These are phyloP conservation scores for Eucalyptus sp. DNA, from an alignment of 345 rosid genomes.

Conservation along the genomic window DNA sequence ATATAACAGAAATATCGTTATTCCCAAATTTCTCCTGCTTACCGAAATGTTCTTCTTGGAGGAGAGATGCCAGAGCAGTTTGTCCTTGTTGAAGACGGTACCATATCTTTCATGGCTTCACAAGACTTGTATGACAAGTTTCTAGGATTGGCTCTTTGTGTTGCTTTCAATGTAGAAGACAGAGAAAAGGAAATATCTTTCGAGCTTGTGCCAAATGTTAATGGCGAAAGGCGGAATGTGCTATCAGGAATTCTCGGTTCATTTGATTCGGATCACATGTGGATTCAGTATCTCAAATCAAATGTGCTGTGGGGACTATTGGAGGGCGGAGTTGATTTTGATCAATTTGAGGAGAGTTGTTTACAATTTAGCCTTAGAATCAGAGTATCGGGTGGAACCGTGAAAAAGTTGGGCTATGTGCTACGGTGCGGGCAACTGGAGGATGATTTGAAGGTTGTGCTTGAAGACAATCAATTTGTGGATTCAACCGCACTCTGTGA, in stretches of 20 bases:
- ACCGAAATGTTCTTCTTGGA: background rate
- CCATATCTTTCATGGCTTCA: background rate
- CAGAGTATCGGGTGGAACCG: background rate
- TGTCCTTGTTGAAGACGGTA: background rate
- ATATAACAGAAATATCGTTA: no score
- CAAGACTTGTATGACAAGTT: background rate
- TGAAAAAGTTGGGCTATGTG: background rate
- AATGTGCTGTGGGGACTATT: background rate
- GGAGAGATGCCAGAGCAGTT: background rate
- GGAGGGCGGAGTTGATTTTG: background rate
- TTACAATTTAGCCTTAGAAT: background rate
- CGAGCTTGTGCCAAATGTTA: background rate
- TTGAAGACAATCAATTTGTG: background rate
- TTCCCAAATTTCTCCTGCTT: no score
- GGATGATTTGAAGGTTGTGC: background rate
- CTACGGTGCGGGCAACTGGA: rapidly evolving
- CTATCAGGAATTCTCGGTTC: background rate
- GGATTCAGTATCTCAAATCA: background rate
- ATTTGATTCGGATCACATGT: background rate
- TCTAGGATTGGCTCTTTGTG: background rate
- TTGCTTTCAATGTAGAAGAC: background rate
- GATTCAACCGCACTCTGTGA: background rate
- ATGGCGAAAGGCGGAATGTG: background rate
- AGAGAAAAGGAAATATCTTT: background rate
- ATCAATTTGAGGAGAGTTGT: background rate